Conservation (phyloP, 2,329 filamentous ascomycete species). For the Diaporthe nobilis region DNA sequence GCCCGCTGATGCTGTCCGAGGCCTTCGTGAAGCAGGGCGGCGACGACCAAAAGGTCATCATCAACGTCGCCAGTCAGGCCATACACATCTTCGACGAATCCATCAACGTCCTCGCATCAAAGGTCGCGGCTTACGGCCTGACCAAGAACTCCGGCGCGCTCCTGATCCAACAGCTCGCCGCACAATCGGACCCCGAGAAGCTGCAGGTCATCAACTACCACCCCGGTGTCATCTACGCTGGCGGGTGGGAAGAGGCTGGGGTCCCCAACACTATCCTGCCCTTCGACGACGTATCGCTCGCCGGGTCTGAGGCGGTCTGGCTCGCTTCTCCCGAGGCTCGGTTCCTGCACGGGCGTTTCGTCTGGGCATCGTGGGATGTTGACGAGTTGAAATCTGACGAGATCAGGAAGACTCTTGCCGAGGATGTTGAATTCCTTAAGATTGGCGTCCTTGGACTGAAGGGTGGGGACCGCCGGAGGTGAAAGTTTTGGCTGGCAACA, state of each 20-base stretch:
- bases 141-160: constrained; percentile 45
- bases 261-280: not conserved
- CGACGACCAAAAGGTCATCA: constrained; percentile 7
- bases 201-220: constrained; percentile 47
- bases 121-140: constrained; percentile 41
- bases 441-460: constrained; percentile 23
- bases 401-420: constrained; percentile 27
- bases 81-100: constrained; percentile 42
- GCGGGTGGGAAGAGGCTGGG: constrained; percentile 10
- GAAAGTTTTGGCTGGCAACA: not conserved
- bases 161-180: constrained; percentile 44
- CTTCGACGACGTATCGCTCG: constrained; percentile 23
- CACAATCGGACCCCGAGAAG: constrained; percentile 39
- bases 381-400: constrained; percentile 35
- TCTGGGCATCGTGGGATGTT: constrained; percentile 36
- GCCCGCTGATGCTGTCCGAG: constrained; percentile 41
- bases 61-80: constrained; percentile 36
- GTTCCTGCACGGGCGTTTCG: constrained; percentile 36
- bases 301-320: constrained; percentile 29
- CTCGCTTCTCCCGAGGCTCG: constrained; percentile 34
- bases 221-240: constrained; percentile 42
- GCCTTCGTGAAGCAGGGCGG: constrained; percentile 42
- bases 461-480: not conserved
- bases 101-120: constrained; percentile 43
- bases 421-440: constrained; percentile 30